phyloP scores from a whole-genome alignment of 2,329 filamentous ascomycete species.

The Nannizzia gypsea region DNA sequence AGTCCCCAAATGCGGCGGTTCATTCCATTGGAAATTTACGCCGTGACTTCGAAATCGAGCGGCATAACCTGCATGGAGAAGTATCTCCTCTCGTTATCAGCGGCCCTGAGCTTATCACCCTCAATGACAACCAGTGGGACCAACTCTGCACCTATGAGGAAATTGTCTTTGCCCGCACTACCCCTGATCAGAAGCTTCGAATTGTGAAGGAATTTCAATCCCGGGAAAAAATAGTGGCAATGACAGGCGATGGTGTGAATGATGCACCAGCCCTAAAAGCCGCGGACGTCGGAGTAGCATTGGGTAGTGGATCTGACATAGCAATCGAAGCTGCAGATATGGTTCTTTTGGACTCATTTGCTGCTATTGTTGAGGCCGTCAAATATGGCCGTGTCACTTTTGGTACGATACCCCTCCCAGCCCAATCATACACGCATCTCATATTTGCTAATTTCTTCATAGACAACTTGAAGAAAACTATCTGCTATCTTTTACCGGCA shows the following conservation, averaged over 20 bases:
- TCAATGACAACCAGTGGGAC: slow-evolving; percentile 60
- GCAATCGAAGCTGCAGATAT: slow-evolving; percentile 53
- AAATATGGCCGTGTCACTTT: slow-evolving; percentile 65
- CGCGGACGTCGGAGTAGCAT: slow-evolving; percentile 49
- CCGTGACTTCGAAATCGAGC: slow-evolving; percentile 18
- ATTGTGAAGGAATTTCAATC: slow-evolving; percentile 65
- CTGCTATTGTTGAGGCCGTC: slow-evolving; percentile 59
- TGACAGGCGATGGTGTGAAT: slow-evolving; percentile 40
- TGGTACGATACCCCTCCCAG: slow-evolving; percentile 15
- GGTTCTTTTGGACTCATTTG: slow-evolving; percentile 56
- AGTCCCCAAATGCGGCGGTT: slow-evolving; percentile 36
- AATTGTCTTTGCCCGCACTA: slow-evolving; percentile 65
- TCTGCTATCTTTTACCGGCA: slow-evolving; percentile 62
- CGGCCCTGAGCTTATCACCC: slow-evolving; percentile 52
- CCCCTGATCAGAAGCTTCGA: slow-evolving; percentile 65
- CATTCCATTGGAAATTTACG: slow-evolving; percentile 45
- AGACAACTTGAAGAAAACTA: slow-evolving; percentile 66
- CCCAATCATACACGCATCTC: not conserved
- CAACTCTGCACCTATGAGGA: slow-evolving; percentile 54
- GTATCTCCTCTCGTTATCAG: slow-evolving; percentile 48
- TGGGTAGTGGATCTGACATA: slow-evolving; percentile 48
- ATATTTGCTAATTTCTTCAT: slow-evolving; percentile 4
- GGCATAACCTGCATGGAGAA: slow-evolving; percentile 12
- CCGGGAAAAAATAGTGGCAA: slow-evolving; percentile 45
- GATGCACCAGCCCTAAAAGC: slow-evolving; percentile 45